Evolutionary conservation across 2,329 filamentous ascomycete genomes (phyloP).

Genomic region (Fusarium burgessii): DNA sequence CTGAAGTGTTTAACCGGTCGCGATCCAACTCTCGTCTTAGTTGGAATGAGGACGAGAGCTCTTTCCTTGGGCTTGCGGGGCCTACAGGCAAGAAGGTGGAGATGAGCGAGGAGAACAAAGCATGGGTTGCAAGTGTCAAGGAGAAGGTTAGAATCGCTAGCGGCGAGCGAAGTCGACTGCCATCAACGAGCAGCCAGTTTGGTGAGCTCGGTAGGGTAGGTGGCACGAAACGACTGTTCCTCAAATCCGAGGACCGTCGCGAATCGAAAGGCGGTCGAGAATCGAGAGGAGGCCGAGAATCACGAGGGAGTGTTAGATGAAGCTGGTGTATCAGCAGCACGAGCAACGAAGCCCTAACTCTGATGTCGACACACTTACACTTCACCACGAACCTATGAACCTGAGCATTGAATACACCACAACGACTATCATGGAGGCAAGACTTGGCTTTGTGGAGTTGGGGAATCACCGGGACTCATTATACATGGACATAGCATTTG

Average conservation of each 20-base stretch:
- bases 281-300: constrained; percentile 31
- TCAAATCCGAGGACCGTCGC: constrained; percentile 52
- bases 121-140: constrained; percentile 87
- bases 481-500: constrained; percentile 43
- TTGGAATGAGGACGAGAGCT: constrained; percentile 70
- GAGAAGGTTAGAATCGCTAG: constrained; percentile 81
- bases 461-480: constrained; percentile 34
- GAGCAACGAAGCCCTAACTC: constrained; percentile 19
- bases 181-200: constrained; percentile 58
- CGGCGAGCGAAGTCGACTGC: constrained; percentile 60
- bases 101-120: constrained; percentile 78
- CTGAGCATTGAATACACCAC: constrained; percentile 31
- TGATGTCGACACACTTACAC: constrained; percentile 12
- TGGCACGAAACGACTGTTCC: constrained; percentile 77
- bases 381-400: constrained; percentile 31
- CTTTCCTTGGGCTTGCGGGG: constrained; percentile 75
- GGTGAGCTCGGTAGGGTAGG: constrained; percentile 79
- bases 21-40: constrained; percentile 65
- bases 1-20: constrained; percentile 60
- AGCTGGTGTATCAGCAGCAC: constrained; percentile 4
- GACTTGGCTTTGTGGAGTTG: constrained; percentile 45
- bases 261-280: constrained; percentile 31
- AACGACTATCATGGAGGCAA: constrained; percentile 36
- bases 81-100: constrained; percentile 73
- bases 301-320: constrained; percentile 39